Evolutionary conservation across 345 rosid genomes (phyloP).

Genomic region (Psidium guajava): DNA sequence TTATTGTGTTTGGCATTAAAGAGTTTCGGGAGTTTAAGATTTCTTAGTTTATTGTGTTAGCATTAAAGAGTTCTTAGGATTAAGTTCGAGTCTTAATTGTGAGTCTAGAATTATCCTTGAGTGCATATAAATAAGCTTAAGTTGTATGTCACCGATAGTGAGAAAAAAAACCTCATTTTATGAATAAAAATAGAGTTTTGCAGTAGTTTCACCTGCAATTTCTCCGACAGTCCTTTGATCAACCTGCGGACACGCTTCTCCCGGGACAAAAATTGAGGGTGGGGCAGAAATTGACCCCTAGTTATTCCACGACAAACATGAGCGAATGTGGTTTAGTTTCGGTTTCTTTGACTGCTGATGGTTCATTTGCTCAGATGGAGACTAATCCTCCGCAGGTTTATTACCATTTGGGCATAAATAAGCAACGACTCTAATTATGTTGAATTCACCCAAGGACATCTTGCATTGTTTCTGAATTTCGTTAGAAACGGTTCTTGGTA

Average conservation of each 20-base stretch:
- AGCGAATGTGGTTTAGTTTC: neutral
- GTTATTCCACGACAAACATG: neutral
- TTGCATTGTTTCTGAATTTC: neutral
- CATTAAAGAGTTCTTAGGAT: too few relatives aligned
- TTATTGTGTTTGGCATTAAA: too few relatives aligned
- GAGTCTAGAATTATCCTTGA: too few relatives aligned
- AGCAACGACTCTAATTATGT: neutral
- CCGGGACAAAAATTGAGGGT: neutral
- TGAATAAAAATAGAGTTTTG: too few relatives aligned
- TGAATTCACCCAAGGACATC: neutral
- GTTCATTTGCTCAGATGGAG: neutral
- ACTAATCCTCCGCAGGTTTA: neutral
- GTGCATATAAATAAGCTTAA: too few relatives aligned
- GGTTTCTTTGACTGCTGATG: neutral
- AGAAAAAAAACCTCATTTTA: too few relatives aligned
- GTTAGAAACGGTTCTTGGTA: too few relatives aligned
- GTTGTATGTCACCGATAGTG: too few relatives aligned
- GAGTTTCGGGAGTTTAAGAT: too few relatives aligned
- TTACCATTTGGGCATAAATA: neutral
- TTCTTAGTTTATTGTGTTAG: too few relatives aligned
- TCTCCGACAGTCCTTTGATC: constrained; percentile 17
- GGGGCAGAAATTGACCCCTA: constrained; percentile 7
- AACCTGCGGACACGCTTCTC: constrained; percentile 10
- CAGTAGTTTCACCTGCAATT: too few relatives aligned
- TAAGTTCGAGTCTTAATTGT: too few relatives aligned